A percentile compares a stretch with the other conserved stretches of the same genome.
These are phyloP conservation scores for Hirsutella minnesotensis DNA, from an alignment of 2,329 filamentous ascomycete genomes.

Conservation along the genomic window DNA sequence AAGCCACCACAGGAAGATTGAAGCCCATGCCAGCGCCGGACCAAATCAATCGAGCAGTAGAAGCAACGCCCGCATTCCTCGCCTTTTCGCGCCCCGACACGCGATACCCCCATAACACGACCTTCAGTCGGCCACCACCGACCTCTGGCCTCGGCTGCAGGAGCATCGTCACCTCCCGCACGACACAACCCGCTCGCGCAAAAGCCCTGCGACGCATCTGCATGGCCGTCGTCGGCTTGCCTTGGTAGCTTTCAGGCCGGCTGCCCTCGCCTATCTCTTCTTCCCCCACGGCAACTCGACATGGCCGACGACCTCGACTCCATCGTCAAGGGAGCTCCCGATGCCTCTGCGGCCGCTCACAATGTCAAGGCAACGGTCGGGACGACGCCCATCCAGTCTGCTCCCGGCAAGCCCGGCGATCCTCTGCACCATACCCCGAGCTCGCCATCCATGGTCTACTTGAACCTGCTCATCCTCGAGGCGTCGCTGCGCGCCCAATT, in stretches of 20 bases:
- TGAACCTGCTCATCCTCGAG: conserved; percentile 95
- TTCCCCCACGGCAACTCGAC: too few species aligned
- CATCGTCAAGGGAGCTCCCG: conserved; percentile 80
- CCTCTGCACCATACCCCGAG: conserved; percentile 75
- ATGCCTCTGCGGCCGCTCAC: conserved; percentile 37
- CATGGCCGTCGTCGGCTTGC: not conserved
- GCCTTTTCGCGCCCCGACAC: too few species aligned
- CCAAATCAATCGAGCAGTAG: too few species aligned
- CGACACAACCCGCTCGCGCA: too few species aligned
- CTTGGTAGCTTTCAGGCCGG: not conserved
- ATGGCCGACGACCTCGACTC: conserved; percentile 69
- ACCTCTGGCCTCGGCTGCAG: too few species aligned
- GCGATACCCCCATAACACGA: too few species aligned
- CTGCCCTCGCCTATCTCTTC: too few species aligned
- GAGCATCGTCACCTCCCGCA: too few species aligned
- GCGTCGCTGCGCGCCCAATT: conserved; percentile 88
- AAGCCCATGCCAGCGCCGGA: too few species aligned
- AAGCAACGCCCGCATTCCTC: too few species aligned
- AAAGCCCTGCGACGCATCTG: not conserved
- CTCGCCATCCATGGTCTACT: conserved; percentile 89
- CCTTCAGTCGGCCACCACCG: too few species aligned
- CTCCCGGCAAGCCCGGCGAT: conserved; percentile 40
- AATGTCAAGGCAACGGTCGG: conserved; percentile 26
- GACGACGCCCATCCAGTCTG: conserved; percentile 30
- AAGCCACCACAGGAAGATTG: too few species aligned